Conservation (phyloP, 2,329 filamentous ascomycete genomes). For the Aspergillus sp. region DNA sequence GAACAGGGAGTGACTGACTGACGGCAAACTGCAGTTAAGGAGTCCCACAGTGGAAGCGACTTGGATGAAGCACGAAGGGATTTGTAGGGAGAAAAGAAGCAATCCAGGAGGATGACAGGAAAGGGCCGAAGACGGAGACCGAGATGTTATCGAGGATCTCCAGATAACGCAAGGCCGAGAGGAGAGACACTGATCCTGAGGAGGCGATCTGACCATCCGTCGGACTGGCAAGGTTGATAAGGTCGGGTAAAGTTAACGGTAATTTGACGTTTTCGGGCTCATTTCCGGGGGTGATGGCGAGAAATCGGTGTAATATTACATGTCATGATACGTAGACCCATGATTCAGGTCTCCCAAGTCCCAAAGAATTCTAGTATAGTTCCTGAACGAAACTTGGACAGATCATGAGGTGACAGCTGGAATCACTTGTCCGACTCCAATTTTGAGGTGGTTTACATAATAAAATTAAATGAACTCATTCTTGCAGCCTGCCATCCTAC, state of each 20-base stretch:
- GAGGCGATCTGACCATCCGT: not conserved
- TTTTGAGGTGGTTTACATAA: no score
- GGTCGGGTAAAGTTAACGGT: not conserved
- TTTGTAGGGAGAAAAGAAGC: not conserved
- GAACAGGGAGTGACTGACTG: constrained; percentile 3
- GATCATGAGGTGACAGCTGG: not conserved
- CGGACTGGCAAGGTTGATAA: not conserved
- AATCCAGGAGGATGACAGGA: constrained; percentile 6
- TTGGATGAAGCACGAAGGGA: not conserved
- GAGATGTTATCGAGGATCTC: constrained; percentile 17
- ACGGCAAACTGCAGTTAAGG: constrained; percentile 8
- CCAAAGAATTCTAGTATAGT: no score
- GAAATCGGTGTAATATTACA: no score
- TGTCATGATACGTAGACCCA: no score
- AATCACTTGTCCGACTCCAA: not conserved
- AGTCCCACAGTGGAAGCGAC: constrained; percentile 4
- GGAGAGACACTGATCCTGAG: constrained; percentile 2
- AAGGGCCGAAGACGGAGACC: constrained; percentile 20
- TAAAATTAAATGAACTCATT: not conserved
- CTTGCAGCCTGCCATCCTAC: not conserved
- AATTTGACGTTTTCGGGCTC: not conserved
- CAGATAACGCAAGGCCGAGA: constrained; percentile 25
- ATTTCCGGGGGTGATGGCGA: no score
- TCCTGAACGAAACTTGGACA: no score
- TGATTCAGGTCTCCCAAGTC: no score